A percentile compares a stretch with the other conserved stretches of the same genome.
Evolutionary conservation across 2,329 filamentous ascomycete species (phyloP).

Genomic region (Aspergillus chevalieri): DNA sequence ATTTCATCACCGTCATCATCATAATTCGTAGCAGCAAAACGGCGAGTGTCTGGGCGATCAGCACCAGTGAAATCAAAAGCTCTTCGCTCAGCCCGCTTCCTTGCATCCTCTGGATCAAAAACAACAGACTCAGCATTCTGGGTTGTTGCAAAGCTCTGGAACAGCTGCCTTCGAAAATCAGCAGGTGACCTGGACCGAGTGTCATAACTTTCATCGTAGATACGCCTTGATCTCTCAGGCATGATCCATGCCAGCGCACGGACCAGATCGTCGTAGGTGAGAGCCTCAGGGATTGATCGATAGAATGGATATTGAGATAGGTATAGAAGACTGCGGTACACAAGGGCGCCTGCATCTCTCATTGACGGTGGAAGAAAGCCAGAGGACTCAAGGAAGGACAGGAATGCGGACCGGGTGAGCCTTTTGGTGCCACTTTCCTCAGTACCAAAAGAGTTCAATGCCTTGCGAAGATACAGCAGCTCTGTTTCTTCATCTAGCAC

Average conservation of each 20-base stretch:
- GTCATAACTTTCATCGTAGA: background rate
- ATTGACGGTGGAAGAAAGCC: background rate
- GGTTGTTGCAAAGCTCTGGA: background rate
- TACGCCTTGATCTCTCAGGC: background rate
- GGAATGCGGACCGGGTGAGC: background rate
- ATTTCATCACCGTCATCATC: background rate
- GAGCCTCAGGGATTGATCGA: background rate
- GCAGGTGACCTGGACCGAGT: background rate
- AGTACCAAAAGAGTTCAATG: background rate
- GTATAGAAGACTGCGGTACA: background rate
- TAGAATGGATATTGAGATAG: slow-evolving; percentile 1
- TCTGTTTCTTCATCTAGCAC: background rate
- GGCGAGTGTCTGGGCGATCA: background rate
- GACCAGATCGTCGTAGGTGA: background rate
- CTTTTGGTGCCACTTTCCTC: background rate
- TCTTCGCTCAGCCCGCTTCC: background rate
- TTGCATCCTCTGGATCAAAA: background rate
- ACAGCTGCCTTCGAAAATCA: background rate
- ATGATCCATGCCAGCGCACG: background rate
- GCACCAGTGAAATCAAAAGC: background rate
- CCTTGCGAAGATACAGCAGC: background rate
- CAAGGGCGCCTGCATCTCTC: background rate
- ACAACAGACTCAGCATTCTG: background rate
- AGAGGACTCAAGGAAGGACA: background rate
- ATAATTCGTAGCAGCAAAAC: background rate